Conservation (phyloP, 495 filamentous ascomycete genomes). For the Penicillium simplicissimum region DNA sequence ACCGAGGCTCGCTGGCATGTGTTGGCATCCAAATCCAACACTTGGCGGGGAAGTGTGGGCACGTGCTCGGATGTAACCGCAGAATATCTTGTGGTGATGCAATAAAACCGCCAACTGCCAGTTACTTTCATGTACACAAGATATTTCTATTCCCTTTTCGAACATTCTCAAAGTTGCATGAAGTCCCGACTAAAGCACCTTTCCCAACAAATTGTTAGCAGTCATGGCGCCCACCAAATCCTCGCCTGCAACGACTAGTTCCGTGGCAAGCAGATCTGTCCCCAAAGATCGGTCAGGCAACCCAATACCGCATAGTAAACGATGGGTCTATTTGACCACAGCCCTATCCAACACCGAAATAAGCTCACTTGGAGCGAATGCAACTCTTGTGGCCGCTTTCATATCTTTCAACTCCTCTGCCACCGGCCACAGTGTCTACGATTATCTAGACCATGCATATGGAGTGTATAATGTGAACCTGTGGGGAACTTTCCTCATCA, state of each 20-base stretch:
- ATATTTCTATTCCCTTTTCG: neutral
- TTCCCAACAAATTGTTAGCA: neutral
- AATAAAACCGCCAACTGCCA: neutral
- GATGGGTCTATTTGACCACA: neutral
- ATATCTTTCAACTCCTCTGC: neutral
- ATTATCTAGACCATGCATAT: neutral
- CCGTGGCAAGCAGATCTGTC: neutral
- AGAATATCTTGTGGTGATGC: neutral
- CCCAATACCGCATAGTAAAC: neutral
- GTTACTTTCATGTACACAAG: neutral
- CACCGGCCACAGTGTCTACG: neutral
- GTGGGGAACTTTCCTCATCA: constrained; percentile 2
- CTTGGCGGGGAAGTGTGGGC: neutral
- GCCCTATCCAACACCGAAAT: neutral
- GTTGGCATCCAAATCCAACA: neutral
- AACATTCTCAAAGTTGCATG: neutral
- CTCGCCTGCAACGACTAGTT: neutral
- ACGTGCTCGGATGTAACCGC: neutral
- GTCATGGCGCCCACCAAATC: neutral
- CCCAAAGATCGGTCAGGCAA: neutral
- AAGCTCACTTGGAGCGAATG: neutral
- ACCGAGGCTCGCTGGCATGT: neutral
- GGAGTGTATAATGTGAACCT: neutral
- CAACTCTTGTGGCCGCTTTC: neutral
- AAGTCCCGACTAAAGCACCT: neutral